These are phyloP conservation scores for Fistulifera pelliculosa DNA, from an alignment of 108 stramenopile species.

Conservation along the genomic window DNA sequence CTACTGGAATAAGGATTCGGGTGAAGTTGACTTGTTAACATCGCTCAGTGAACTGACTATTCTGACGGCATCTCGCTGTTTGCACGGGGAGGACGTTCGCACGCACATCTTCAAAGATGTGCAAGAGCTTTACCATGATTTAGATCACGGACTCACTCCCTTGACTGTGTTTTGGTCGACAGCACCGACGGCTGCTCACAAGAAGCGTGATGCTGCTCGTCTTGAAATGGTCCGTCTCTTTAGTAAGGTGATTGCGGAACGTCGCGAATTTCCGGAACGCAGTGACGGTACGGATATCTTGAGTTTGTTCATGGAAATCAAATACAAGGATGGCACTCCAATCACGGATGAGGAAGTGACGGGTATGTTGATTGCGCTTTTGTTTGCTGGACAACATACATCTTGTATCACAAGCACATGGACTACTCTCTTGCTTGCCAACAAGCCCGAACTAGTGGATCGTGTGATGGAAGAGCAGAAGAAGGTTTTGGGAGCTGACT, in stretches of 20 bases:
- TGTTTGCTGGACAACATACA: constrained; percentile 99
- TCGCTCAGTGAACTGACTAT: constrained; percentile 92
- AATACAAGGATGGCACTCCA: constrained; percentile 92
- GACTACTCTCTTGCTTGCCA: constrained; percentile 82
- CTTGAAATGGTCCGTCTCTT: constrained; percentile 92
- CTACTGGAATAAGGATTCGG: constrained; percentile 56
- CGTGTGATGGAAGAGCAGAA: constrained; percentile 82
- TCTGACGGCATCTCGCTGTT: constrained; percentile 90
- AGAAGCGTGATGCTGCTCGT: constrained; percentile 71
- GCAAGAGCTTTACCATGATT: constrained; percentile 87
- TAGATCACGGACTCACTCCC: constrained; percentile 97
- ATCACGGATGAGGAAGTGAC: constrained; percentile 93
- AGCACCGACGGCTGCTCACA: constrained; percentile 87
- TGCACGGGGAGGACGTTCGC: constrained; percentile 98
- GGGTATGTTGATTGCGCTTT: constrained; percentile 93
- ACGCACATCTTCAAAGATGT: constrained; percentile 94
- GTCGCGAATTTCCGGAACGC: constrained; percentile 68
- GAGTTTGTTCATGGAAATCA: constrained; percentile 93
- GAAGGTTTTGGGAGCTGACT: constrained; percentile 28
- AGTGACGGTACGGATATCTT: constrained; percentile 93
- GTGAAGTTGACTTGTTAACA: constrained; percentile 84
- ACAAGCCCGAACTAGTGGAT: constrained; percentile 71
- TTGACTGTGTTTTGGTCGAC: constrained; percentile 95
- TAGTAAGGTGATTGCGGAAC: constrained; percentile 80
- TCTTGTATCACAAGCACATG: constrained; percentile 95